These are phyloP conservation scores for Fusarium scirpi DNA, from an alignment of 2,329 filamentous ascomycete genomes.

Conservation along the genomic window DNA sequence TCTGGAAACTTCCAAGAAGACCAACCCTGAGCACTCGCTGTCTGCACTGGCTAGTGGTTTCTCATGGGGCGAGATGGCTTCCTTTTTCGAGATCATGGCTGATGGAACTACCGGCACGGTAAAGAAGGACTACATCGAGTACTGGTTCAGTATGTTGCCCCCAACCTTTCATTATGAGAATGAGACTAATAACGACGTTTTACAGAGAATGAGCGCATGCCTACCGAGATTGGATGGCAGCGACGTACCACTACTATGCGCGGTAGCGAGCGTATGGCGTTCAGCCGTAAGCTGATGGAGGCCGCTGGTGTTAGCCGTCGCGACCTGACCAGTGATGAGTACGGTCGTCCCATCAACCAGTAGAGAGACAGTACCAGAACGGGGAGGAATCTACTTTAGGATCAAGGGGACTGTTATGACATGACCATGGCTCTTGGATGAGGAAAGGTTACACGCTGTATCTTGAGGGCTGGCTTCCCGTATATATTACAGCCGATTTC, in stretches of 20 bases:
- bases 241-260: constrained; percentile 3
- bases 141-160: constrained; percentile 13
- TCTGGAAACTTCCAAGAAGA: background rate
- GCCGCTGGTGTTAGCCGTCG: constrained; percentile 6
- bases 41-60: constrained; percentile 4
- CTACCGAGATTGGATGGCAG: constrained; percentile 18
- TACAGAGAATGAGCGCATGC: constrained; percentile 6
- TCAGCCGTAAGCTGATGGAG: constrained; percentile 7
- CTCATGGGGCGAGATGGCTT: constrained; percentile 21
- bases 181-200: background rate
- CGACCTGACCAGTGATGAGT: background rate
- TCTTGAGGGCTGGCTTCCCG: background rate
- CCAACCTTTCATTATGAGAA: too few relatives aligned
- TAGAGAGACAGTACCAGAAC: accelerated
- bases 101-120: constrained; percentile 16
- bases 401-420: background rate
- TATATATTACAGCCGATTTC: background rate
- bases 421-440: background rate
- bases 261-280: background rate
- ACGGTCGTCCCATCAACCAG: background rate
- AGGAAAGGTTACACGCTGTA: background rate
- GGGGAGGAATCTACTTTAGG: accelerated
- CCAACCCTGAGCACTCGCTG: constrained; percentile 6
- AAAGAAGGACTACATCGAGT: constrained; percentile 16
- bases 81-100: constrained; percentile 23